These are phyloP conservation scores for Coemansia sp. DNA, from an alignment of 192 early-diverging fungal genomes.

Conservation along the genomic window DNA sequence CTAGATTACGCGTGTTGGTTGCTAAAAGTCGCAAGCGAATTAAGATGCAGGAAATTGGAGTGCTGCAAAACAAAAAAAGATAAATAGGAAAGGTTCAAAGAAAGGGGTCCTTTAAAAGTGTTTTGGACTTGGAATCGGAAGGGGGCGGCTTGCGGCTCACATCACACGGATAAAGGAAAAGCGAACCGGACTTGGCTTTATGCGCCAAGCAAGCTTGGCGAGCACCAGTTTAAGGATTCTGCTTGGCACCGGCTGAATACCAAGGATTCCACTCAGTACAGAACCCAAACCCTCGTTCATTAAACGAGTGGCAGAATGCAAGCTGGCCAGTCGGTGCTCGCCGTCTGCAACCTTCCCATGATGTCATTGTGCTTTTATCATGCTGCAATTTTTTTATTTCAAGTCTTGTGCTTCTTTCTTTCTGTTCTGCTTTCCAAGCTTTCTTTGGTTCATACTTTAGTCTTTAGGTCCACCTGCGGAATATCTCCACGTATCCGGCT, in stretches of 20 bases:
- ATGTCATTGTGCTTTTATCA: not conserved
- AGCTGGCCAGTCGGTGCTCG: not conserved
- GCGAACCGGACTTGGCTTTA: constrained; percentile 5
- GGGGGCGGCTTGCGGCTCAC: not conserved
- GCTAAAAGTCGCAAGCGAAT: not conserved
- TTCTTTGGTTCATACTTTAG: not conserved
- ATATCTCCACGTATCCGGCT: not conserved
- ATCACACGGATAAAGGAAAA: not conserved
- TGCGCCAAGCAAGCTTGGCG: not conserved
- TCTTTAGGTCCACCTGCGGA: not conserved
- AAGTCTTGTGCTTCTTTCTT: not conserved
- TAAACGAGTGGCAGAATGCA: not conserved
- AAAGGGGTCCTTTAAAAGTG: not conserved
- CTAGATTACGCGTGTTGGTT: not conserved
- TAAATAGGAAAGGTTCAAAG: not conserved
- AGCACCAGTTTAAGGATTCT: not conserved
- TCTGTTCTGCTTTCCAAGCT: not conserved
- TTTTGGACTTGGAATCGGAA: not conserved
- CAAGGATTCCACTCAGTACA: too few species aligned
- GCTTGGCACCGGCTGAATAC: too few species aligned
- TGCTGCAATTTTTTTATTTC: not conserved
- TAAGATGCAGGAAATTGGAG: not conserved
- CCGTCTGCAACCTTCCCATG: not conserved
- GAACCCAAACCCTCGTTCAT: not conserved
- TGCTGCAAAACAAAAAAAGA: constrained; percentile 4